Percentiles rank a stretch among this genome's conserved stretches.
phyloP scores from a whole-genome alignment of 768 basidiomycete genomes.

The Lactarius sanguifluus region DNA sequence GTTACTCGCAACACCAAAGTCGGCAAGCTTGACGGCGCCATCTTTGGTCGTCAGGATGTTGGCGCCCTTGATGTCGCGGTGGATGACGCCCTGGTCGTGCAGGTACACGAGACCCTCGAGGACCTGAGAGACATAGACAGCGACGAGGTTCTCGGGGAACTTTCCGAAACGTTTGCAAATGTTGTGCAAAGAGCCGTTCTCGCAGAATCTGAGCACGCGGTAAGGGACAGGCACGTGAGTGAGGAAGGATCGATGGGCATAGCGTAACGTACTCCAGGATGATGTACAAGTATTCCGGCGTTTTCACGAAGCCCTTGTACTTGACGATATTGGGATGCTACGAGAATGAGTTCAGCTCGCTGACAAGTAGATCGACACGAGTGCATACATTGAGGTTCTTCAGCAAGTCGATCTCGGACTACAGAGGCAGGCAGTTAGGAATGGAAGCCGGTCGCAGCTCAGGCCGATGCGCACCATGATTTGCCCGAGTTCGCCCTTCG shows the following conservation, averaged over 20 bases:
- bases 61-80: conserved; percentile 98
- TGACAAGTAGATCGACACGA: not conserved
- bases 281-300: conserved; percentile 91
- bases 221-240: not conserved
- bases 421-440: conserved; percentile 5
- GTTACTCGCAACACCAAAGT: conserved; percentile 92
- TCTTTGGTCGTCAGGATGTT: conserved; percentile 99
- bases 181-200: conserved; percentile 94
- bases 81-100: conserved; percentile 99
- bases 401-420: conserved; percentile 96
- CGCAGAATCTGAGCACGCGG: conserved; percentile 69
- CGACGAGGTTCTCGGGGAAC: conserved; percentile 96
- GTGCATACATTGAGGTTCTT: conserved; percentile 88
- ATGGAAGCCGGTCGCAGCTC: not conserved
- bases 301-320: conserved; percentile 97
- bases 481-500: conserved; percentile 89
- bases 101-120: conserved; percentile 94
- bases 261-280: conserved; percentile 78
- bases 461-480: conserved; percentile 73
- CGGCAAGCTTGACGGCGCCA: conserved; percentile 97
- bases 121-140: conserved; percentile 95
- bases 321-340: conserved; percentile 98
- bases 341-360: conserved; percentile 3
- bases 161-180: conserved; percentile 98
- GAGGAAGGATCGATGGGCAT: not conserved